These are phyloP conservation scores for Gelatoporia subvermispora DNA, from an alignment of 768 basidiomycete genomes.

Conservation along the genomic window DNA sequence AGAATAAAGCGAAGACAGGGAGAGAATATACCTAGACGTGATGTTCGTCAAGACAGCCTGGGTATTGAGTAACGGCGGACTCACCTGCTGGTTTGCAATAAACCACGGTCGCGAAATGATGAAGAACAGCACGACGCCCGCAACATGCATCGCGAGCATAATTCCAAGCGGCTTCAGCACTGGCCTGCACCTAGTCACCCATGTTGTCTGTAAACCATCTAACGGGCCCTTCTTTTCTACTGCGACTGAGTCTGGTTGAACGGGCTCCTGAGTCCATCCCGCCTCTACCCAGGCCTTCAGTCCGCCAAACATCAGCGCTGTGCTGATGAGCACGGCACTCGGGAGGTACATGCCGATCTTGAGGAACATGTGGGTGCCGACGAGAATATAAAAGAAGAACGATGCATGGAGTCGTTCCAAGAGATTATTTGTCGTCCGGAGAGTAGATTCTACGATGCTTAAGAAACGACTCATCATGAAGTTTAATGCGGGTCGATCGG, in stretches of 20 bases:
- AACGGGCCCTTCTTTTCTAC: neutral
- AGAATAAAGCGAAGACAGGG: constrained; percentile 1
- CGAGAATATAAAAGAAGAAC: constrained; percentile 92
- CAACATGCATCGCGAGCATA: constrained; percentile 50
- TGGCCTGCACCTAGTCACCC: constrained; percentile 48
- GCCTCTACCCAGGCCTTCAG: constrained; percentile 67
- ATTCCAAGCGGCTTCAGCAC: constrained; percentile 49
- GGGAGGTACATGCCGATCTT: constrained; percentile 92
- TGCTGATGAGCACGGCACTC: constrained; percentile 76
- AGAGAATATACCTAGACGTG: neutral
- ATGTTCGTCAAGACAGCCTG: neutral
- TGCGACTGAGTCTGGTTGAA: neutral
- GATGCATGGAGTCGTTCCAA: constrained; percentile 96
- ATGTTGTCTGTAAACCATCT: constrained; percentile 13
- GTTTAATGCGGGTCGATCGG: neutral
- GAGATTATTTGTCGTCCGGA: constrained; percentile 90
- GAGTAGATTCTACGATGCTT: constrained; percentile 81
- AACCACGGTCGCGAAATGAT: constrained; percentile 43
- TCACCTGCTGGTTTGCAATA: constrained; percentile 37
- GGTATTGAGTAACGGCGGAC: constrained; percentile 4
- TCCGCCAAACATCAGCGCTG: constrained; percentile 83
- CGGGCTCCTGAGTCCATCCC: constrained; percentile 40
- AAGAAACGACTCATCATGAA: neutral
- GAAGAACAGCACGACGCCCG: constrained; percentile 50
- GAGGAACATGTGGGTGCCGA: constrained; percentile 62